Evolutionary conservation across 139 green algal species (phyloP).

Genomic region (Chlamydomonas eustigma): DNA sequence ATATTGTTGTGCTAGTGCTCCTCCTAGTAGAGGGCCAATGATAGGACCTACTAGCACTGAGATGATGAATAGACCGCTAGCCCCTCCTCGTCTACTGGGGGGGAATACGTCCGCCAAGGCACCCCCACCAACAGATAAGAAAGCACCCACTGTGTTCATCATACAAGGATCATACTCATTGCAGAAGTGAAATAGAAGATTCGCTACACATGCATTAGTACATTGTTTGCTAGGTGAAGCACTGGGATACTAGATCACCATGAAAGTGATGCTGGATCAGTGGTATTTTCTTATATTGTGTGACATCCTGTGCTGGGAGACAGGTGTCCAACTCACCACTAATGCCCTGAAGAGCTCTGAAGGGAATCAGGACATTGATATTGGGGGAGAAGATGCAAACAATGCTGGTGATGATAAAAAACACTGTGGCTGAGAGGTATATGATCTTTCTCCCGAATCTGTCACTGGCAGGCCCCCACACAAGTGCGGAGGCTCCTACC

Average conservation of each 20-base stretch:
- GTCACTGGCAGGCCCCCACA: constrained; percentile 20
- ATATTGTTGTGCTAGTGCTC: neutral
- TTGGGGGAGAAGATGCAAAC: constrained; percentile 13
- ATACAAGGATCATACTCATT: too few relatives aligned
- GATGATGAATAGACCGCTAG: constrained; percentile 2
- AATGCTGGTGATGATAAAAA: neutral
- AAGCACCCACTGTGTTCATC: neutral
- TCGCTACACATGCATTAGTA: too few relatives aligned
- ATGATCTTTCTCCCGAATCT: neutral
- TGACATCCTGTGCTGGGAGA: too few relatives aligned
- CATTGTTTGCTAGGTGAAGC: too few relatives aligned
- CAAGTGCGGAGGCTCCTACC: neutral
- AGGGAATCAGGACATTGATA: neutral
- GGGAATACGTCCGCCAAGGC: constrained; percentile 21
- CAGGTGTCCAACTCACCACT: constrained; percentile 6
- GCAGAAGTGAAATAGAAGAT: too few relatives aligned
- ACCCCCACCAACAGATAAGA: neutral
- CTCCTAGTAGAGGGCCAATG: constrained; percentile 11
- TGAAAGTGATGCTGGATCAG: too few relatives aligned
- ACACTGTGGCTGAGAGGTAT: neutral
- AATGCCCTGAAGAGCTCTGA: constrained; percentile 18
- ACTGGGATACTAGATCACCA: too few relatives aligned
- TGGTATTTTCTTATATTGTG: too few relatives aligned
- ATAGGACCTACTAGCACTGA: constrained; percentile 21
- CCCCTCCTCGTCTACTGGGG: constrained; percentile 12